These are phyloP conservation scores for Striga hermonthica DNA, from an alignment of 305 asterid genomes.

Conservation along the genomic window DNA sequence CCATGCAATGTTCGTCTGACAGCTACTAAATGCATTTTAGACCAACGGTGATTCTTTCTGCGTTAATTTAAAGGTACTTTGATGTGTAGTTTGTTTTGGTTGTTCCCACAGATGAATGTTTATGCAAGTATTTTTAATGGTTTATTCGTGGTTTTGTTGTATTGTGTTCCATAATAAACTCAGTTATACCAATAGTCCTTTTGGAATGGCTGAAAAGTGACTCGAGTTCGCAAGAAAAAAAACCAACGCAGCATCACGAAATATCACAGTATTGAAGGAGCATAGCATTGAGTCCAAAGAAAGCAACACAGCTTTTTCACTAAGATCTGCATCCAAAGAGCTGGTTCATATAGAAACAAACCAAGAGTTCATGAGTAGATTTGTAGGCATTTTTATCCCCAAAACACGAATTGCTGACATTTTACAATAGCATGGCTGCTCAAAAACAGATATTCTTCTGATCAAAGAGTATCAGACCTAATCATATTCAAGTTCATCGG, in stretches of 20 bases:
- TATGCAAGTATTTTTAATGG: too few relatives aligned
- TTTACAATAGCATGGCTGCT: constrained; percentile 12
- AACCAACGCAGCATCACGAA: background rate
- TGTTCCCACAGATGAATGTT: too few relatives aligned
- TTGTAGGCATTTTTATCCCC: background rate
- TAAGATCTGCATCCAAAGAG: background rate
- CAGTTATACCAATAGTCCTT: too few relatives aligned
- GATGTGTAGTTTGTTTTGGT: too few relatives aligned
- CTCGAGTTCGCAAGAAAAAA: background rate
- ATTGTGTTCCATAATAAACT: too few relatives aligned
- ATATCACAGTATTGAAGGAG: background rate
- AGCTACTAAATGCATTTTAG: too few relatives aligned
- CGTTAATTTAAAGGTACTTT: too few relatives aligned
- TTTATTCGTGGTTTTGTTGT: too few relatives aligned
- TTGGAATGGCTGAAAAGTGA: too few relatives aligned
- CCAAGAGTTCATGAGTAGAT: background rate
- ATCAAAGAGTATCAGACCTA: constrained; percentile 33
- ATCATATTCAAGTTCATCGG: constrained; percentile 93
- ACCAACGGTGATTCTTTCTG: too few relatives aligned
- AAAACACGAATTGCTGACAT: constrained; percentile 5
- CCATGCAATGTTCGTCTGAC: too few relatives aligned
- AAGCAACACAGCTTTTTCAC: background rate
- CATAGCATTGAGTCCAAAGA: background rate
- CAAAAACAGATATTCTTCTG: constrained; percentile 10
- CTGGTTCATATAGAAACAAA: background rate